A percentile compares a stretch with the other conserved stretches of the same genome.
phyloP scores from a whole-genome alignment of 768 basidiomycete species.

The Suillus alpinus region DNA sequence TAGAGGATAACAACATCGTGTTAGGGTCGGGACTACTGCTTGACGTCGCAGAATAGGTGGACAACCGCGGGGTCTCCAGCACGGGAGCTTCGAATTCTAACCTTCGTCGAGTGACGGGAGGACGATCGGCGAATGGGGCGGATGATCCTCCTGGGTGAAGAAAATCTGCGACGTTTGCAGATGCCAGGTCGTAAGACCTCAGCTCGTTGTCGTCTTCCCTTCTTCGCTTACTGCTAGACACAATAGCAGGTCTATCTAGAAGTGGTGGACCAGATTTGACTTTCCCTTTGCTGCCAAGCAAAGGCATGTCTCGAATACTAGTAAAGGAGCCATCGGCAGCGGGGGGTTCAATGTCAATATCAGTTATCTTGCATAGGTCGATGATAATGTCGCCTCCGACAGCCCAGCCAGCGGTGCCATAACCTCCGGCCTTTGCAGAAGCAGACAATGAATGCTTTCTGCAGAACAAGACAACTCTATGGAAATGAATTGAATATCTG shows the following conservation, averaged over 20 bases:
- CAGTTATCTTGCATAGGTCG: constrained; percentile 69
- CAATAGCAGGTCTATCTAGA: constrained; percentile 4
- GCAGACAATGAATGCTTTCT: constrained; percentile 64
- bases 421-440: constrained; percentile 88
- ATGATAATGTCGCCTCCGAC: constrained; percentile 84
- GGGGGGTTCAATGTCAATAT: constrained; percentile 67
- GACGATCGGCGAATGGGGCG: constrained; percentile 14
- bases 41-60: not conserved
- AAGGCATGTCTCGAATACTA: constrained; percentile 55
- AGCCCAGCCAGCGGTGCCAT: constrained; percentile 88
- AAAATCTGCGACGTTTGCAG: constrained; percentile 50
- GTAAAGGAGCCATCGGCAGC: constrained; percentile 52
- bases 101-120: constrained; percentile 19
- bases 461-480: constrained; percentile 72
- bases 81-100: constrained; percentile 4
- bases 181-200: constrained; percentile 54
- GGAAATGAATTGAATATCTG: constrained; percentile 4
- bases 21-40: not conserved
- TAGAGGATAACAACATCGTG: not conserved
- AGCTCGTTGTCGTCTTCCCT: constrained; percentile 54
- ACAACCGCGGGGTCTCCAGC: not conserved
- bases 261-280: constrained; percentile 18
- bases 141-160: constrained; percentile 26
- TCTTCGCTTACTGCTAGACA: constrained; percentile 46
- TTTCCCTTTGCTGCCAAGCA: constrained; percentile 56